phyloP scores from a whole-genome alignment of 2,329 filamentous ascomycete genomes.

The Pseudogymnoascus sp. region DNA sequence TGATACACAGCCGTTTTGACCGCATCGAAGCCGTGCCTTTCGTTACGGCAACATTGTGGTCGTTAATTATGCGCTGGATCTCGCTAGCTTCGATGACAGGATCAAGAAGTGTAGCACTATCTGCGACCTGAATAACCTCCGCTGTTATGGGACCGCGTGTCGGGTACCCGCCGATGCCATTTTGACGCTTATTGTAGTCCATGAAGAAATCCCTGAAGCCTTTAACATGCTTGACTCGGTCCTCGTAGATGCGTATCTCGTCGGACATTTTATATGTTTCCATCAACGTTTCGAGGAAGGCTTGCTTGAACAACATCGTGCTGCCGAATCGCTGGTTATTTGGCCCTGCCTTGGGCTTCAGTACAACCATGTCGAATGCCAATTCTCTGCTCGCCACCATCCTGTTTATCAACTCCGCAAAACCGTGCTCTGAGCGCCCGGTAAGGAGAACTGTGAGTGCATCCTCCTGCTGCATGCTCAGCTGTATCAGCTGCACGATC shows the following conservation, averaged over 20 bases:
- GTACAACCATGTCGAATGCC: conserved; percentile 77
- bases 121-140: conserved; percentile 81
- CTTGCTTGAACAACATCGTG: conserved; percentile 90
- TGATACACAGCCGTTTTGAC: conserved; percentile 57
- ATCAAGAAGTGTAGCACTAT: conserved; percentile 65
- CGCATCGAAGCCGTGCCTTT: conserved; percentile 28
- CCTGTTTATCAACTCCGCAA: conserved; percentile 70
- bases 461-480: conserved; percentile 79
- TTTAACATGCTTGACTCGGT: conserved; percentile 61
- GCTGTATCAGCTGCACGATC: conserved; percentile 69
- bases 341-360: conserved; percentile 81
- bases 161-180: conserved; percentile 41
- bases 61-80: conserved; percentile 82
- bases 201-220: conserved; percentile 80
- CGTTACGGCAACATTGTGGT: conserved; percentile 62
- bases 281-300: conserved; percentile 71
- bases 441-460: conserved; percentile 81
- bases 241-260: conserved; percentile 73
- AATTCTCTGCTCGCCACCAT: conserved; percentile 73
- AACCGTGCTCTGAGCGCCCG: conserved; percentile 70
- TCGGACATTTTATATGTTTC: conserved; percentile 76
- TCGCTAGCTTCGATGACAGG: conserved; percentile 74
- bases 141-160: conserved; percentile 60
- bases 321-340: conserved; percentile 68
- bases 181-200: conserved; percentile 60